These are phyloP conservation scores for Pythium guiyangense DNA, from an alignment of 352 stramenopile species.

Conservation along the genomic window DNA sequence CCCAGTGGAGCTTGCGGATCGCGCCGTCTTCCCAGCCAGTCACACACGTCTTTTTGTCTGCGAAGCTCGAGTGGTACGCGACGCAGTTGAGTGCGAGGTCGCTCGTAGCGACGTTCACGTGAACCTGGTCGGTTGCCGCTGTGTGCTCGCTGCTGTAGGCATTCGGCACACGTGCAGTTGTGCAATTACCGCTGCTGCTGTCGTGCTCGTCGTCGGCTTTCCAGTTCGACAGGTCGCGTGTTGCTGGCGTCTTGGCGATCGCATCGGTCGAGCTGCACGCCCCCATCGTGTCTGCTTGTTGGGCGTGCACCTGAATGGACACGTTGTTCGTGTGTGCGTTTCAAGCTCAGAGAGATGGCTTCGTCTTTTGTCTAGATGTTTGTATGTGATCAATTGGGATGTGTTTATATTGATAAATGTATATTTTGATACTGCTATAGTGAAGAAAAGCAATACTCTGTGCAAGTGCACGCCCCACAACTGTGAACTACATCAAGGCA, in stretches of 20 bases:
- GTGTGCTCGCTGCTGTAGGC: neutral
- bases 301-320: neutral
- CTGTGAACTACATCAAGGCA: no score
- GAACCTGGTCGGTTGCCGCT: neutral
- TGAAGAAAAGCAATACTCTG: no score
- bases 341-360: neutral
- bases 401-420: no score
- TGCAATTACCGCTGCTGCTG: neutral
- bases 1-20: constrained; percentile 45
- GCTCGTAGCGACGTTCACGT: neutral
- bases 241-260: constrained; percentile 5
- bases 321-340: neutral
- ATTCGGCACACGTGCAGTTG: neutral
- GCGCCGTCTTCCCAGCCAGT: constrained; percentile 72
- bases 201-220: constrained; percentile 22
- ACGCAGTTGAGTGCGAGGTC: constrained; percentile 49
- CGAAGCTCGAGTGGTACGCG: constrained; percentile 25
- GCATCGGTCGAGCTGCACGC: constrained; percentile 34
- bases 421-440: no score
- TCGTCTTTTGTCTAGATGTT: neutral
- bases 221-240: constrained; percentile 37
- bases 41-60: constrained; percentile 25
- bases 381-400: no score
- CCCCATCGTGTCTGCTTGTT: constrained; percentile 27
- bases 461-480: no score